phyloP scores from a whole-genome alignment of 1,139 yeast genomes.

The Suhomyces taliae region DNA sequence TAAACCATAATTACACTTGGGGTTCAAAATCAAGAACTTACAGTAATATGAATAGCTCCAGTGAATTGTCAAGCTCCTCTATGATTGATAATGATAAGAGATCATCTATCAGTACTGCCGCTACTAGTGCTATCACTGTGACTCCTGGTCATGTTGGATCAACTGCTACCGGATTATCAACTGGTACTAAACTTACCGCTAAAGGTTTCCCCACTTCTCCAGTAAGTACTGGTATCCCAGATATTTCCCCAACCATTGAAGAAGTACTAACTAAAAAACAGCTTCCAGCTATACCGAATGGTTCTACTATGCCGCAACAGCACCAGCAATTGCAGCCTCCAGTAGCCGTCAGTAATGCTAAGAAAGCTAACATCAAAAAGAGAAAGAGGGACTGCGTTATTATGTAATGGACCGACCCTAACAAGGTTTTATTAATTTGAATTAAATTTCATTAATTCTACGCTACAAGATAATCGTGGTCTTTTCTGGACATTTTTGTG shows the following conservation, averaged over 20 bases:
- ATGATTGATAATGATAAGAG: slow-evolving; percentile 14
- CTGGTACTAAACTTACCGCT: not conserved
- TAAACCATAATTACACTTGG: slow-evolving; percentile 9
- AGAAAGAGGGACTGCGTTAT: slow-evolving; percentile 38
- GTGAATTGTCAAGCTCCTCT: slow-evolving; percentile 1
- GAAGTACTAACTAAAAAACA: not conserved
- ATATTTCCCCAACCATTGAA: not conserved
- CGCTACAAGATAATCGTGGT: no score
- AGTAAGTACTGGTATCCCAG: not conserved
- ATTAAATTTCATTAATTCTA: no score
- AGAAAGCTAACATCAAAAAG: slow-evolving; percentile 25
- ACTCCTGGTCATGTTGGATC: slow-evolving; percentile 7
- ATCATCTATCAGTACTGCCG: slow-evolving; percentile 17
- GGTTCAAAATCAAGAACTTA: slow-evolving; percentile 7
- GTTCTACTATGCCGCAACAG: not conserved
- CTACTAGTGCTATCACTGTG: slow-evolving; percentile 13
- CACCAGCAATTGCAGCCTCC: not conserved
- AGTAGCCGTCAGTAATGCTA: not conserved
- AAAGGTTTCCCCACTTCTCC: not conserved
- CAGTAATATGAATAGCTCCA: slow-evolving; percentile 1
- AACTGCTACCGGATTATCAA: not conserved
- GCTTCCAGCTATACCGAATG: not conserved
- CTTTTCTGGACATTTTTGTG: no score
- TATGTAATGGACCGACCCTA: slow-evolving; percentile 16
- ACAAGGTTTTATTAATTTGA: not conserved